phyloP scores from a whole-genome alignment of 495 filamentous ascomycete species.

The Cercophora sp. region DNA sequence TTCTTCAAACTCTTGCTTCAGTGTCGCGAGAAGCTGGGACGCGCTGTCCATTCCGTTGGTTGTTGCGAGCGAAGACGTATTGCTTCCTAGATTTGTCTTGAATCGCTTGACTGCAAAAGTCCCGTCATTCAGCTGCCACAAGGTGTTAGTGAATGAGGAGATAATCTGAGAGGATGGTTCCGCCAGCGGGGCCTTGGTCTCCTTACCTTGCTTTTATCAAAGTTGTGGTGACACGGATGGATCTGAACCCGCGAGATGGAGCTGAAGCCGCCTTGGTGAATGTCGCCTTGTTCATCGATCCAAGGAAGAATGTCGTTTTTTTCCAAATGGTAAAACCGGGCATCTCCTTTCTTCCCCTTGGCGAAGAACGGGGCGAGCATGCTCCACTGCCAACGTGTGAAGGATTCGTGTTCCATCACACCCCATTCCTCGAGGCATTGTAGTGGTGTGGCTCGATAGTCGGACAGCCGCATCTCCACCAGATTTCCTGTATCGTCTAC shows the following conservation, averaged over 20 bases:
- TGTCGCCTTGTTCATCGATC: neutral
- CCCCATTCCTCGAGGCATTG: conserved; percentile 2
- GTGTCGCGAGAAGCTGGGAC: no score
- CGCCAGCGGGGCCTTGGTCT: no score
- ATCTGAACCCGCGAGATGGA: conserved; percentile 8
- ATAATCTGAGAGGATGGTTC: no score
- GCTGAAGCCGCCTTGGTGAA: conserved; percentile 6
- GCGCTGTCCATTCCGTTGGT: no score
- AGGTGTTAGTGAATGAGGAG: no score
- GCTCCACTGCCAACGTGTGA: conserved; percentile 5
- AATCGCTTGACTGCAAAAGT: conserved; percentile 11
- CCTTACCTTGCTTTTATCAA: no score
- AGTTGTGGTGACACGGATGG: conserved; percentile 8
- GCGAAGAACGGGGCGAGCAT: conserved; percentile 8
- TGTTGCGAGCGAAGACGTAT: no score
- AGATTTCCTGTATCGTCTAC: neutral
- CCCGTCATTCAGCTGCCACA: neutral
- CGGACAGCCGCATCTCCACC: no score
- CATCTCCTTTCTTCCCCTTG: neutral
- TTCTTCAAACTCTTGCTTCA: conserved; percentile 6
- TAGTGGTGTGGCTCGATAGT: no score
- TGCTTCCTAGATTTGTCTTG: neutral
- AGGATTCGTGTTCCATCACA: conserved; percentile 1
- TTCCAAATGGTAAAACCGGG: conserved; percentile 5
- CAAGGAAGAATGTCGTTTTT: conserved; percentile 13